Conservation (phyloP, 1,139 yeast species). For the Trichomonascaceae sp. region DNA sequence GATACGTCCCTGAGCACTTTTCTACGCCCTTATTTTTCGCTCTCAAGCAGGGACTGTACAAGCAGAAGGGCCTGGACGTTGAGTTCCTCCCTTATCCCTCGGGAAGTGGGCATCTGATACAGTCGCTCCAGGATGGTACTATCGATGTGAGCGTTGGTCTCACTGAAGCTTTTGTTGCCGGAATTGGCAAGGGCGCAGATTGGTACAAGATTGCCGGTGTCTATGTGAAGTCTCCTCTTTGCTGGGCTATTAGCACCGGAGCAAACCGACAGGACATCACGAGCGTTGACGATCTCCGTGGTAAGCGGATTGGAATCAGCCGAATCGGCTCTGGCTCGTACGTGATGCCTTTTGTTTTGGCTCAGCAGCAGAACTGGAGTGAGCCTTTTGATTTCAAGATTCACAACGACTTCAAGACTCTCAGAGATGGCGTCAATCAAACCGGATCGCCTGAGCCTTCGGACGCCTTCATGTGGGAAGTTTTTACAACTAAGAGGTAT, state of each 20-base stretch:
- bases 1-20: slow-evolving; percentile 85
- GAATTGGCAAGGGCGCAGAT: slow-evolving; percentile 57
- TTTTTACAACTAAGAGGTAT: slow-evolving; percentile 76
- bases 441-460: slow-evolving; percentile 32
- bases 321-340: slow-evolving; percentile 87
- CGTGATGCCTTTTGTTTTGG: slow-evolving; percentile 81
- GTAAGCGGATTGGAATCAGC: slow-evolving; percentile 63
- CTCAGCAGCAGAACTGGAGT: slow-evolving; percentile 38
- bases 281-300: slow-evolving; percentile 40
- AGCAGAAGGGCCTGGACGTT: slow-evolving; percentile 33
- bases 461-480: slow-evolving; percentile 95
- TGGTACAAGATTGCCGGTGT: slow-evolving; percentile 61
- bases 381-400: slow-evolving; percentile 37
- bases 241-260: slow-evolving; percentile 84
- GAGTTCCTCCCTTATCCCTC: slow-evolving; percentile 67
- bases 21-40: slow-evolving; percentile 79
- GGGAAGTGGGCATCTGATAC: slow-evolving; percentile 81
- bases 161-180: slow-evolving; percentile 84
- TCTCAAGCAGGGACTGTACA: slow-evolving; percentile 41
- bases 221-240: slow-evolving; percentile 72
- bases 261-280: slow-evolving; percentile 39
- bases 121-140: slow-evolving; percentile 48
- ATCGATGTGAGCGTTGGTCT: slow-evolving; percentile 71
- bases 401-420: slow-evolving; percentile 55
- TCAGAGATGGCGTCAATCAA: slow-evolving; percentile 67